Evolutionary conservation across 2,329 filamentous ascomycete species (phyloP).

Genomic region (Penicillium sp.): DNA sequence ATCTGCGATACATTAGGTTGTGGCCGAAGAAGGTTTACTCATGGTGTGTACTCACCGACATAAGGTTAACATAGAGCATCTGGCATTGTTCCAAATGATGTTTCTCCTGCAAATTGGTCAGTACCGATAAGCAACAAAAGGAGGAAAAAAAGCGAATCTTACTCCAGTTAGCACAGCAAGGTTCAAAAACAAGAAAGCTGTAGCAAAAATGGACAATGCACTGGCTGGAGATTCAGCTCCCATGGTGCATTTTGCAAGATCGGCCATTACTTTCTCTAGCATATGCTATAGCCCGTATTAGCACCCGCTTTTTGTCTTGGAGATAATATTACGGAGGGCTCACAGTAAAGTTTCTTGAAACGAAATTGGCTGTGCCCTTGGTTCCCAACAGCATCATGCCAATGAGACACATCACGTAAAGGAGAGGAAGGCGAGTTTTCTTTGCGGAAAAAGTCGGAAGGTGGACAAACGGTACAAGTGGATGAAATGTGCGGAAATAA

Average conservation of each 20-base stretch:
- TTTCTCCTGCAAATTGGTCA: conserved; percentile 40
- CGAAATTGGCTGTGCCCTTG: conserved; percentile 55
- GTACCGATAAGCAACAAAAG: not conserved
- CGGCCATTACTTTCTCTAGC: conserved; percentile 47
- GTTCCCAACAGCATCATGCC: conserved; percentile 57
- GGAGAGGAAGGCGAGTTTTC: conserved; percentile 50
- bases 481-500: conserved; percentile 59
- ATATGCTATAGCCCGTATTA: conserved; percentile 26
- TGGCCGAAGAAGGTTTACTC: too few species aligned
- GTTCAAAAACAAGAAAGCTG: conserved; percentile 53
- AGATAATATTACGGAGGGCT: not conserved
- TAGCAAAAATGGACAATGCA: conserved; percentile 53
- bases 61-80: conserved; percentile 56
- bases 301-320: conserved; percentile 3
- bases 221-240: conserved; percentile 45
- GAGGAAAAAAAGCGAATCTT: conserved; percentile 4
- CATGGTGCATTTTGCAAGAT: conserved; percentile 49
- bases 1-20: conserved; percentile 29
- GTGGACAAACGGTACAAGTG: conserved; percentile 58
- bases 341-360: conserved; percentile 51
- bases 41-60: conserved; percentile 39
- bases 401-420: conserved; percentile 59
- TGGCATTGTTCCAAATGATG: conserved; percentile 53
- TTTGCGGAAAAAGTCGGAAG: conserved; percentile 57
- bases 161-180: conserved; percentile 54